Evolutionary conservation across 768 basidiomycete genomes (phyloP), one percentile per base, ranked within the genome.

Genomic region (Filobasidium wieringae): DNA sequence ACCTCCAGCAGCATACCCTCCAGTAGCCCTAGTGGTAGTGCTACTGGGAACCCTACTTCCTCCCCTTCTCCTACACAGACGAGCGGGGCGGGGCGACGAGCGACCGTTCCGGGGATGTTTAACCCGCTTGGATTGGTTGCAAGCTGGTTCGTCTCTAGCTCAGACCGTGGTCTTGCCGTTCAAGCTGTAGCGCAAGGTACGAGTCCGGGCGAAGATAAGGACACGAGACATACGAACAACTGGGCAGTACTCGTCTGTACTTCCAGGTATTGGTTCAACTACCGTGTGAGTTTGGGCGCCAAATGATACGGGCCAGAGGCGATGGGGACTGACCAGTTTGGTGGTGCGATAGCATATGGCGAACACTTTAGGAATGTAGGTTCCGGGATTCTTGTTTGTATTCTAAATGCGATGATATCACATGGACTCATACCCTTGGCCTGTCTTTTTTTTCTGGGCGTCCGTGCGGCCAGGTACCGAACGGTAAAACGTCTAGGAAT

Each of bases 201-300:
- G 43, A 19, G 5, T 14, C 22, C 22, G 22, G 5, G 3, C 22
- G 43, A 26, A 22, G 24, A 26, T 19, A 14, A 22, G 11, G 43
- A 24, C 2, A 27, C 14, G 14, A 47, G 43, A 6, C 90, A 95
- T 70, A 95, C 93, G 6, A 99, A 97, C 70, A 97, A 97, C 72
- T 99, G 95, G 95, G 95, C 95, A 1, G 92, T 99, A 5, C 78
- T 97, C 33, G 92, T 97, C 4, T 92, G 87, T 66, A 80, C 95
- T 0, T 95, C 91, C 5, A 72, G 92, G 57, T 93, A 92, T 71
- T 96, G 92, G 92, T 99, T 99, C 79, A 99, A 99, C 71, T 99
- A 99, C 69, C 78, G 93, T 40, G 93, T 95, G 68, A 53, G 85
- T 79, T 17, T 0, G 41, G 40, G 17, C 34, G 32, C 37, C n/a